Evolutionary conservation across 768 basidiomycete genomes (phyloP), one percentile per base, ranked within the genome.

Genomic region (Pleurotus giganteus): DNA sequence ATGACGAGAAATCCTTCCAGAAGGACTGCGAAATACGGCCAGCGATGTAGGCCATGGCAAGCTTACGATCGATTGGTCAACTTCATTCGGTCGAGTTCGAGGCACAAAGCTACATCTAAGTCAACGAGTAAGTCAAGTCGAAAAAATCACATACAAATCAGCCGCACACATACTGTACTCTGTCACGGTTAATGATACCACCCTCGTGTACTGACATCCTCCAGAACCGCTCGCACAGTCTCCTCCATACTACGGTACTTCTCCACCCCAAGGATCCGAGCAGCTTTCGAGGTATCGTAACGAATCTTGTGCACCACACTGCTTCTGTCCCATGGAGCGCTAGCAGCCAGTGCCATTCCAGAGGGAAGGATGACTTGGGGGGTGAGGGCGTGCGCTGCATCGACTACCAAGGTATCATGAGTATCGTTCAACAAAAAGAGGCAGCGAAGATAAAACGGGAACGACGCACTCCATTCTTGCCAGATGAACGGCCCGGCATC

Each of bases 61-160:
- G 79, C 67, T 94, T 94, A 65, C 94, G 87, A 75, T 96, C 95
- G 58, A 98, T 88, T n/a, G n/a, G n/a, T n/a, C 89, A 98, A 95
- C 74, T 95, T 93, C 3, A 90, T 86, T 61, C 95, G 91, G 68
- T 98, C 96, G 53, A 98, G 83, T 65, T 95, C 96, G 44, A 98
- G 84, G 72, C 96, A 92, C 17, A 98, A n/a, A n/a, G n/a, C n/a
- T n/a, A n/a, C n/a, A n/a, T n/a, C n/a, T n/a, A n/a, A n/a, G n/a
- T n/a, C n/a, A n/a, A n/a, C n/a, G n/a, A n/a, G n/a, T n/a, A n/a
- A n/a, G n/a, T n/a, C n/a, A n/a, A n/a, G n/a, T n/a, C n/a, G n/a
- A n/a, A n/a, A n/a, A n/a, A n/a, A n/a, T n/a, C n/a, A n/a, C n/a
- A n/a, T n/a, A n/a, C n/a, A n/a, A n/a, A n/a, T n/a, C n/a, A n/a